phyloP scores from a whole-genome alignment of 345 rosid genomes.

The Bretschneidera sinensis region DNA sequence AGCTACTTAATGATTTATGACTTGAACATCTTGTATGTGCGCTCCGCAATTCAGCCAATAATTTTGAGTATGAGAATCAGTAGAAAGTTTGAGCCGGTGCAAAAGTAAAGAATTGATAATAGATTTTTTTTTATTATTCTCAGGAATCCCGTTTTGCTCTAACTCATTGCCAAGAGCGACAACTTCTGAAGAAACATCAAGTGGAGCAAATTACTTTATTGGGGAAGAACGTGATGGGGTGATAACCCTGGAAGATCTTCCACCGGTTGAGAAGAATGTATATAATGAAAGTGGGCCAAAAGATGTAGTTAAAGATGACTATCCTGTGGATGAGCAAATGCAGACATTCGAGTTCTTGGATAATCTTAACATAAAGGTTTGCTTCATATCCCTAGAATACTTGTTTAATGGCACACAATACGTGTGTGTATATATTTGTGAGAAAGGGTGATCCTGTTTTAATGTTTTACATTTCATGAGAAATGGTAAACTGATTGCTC shows the following conservation, averaged over 20 bases:
- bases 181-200: conserved; percentile 40
- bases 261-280: conserved; percentile 21
- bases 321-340: conserved; percentile 26
- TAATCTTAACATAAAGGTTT: conserved; percentile 55
- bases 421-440: no score
- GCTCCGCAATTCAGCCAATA: background rate
- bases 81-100: background rate
- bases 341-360: conserved; percentile 42
- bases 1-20: background rate
- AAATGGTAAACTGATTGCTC: background rate
- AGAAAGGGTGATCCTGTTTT: background rate
- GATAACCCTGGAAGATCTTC: conserved; percentile 29
- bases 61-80: background rate
- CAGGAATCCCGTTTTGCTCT: conserved; percentile 29
- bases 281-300: conserved; percentile 20
- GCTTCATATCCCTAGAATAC: background rate
- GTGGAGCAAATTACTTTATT: conserved; percentile 28
- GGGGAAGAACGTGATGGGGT: conserved; percentile 32
- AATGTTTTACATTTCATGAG: background rate
- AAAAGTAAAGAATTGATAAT: background rate
- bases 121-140: background rate
- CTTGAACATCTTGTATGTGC: background rate
- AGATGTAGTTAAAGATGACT: conserved; percentile 28
- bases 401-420: background rate
- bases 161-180: conserved; percentile 43